A percentile compares a stretch with the other conserved stretches of the same genome.
Conservation (phyloP, 768 basidiomycete genomes). For the Podaxis sp. region DNA sequence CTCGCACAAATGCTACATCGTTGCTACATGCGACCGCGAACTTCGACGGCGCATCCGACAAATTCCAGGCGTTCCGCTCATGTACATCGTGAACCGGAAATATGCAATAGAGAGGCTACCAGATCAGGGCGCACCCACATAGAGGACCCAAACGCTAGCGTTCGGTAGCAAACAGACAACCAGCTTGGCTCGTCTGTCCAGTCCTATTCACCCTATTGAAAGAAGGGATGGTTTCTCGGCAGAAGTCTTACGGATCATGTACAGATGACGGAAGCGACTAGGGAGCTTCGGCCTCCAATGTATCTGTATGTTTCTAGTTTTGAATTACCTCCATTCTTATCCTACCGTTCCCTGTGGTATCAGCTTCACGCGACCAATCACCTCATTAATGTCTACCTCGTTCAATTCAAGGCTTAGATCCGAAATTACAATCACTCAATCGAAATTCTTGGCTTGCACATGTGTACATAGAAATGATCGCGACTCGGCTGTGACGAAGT, state of each 20-base stretch:
- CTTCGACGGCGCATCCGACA: conserved; percentile 90
- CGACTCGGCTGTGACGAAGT: too few relatives aligned
- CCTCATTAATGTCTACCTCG: too few relatives aligned
- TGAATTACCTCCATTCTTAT: neutral
- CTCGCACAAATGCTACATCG: conserved; percentile 93
- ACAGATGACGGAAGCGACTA: neutral
- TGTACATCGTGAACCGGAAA: conserved; percentile 92
- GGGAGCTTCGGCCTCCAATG: neutral
- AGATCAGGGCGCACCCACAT: conserved; percentile 86
- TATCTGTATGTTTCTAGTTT: neutral
- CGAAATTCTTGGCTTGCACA: too few relatives aligned
- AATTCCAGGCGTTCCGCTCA: conserved; percentile 89
- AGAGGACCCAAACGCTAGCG: conserved; percentile 10
- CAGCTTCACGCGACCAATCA: neutral
- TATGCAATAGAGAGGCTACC: conserved; percentile 96
- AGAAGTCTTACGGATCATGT: neutral
- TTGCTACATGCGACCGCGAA: conserved; percentile 97
- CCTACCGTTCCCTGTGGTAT: neutral
- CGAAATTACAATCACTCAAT: too few relatives aligned
- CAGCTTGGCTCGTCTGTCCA: neutral
- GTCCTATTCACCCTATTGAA: neutral
- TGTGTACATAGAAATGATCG: too few relatives aligned
- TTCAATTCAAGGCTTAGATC: too few relatives aligned
- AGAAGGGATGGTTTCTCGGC: neutral
- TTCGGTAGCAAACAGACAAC: neutral